Percentiles rank a stretch among this genome's conserved stretches.
These are phyloP conservation scores for Monosporascus sp. DNA, from an alignment of 2,329 filamentous ascomycete genomes.

Conservation along the genomic window DNA sequence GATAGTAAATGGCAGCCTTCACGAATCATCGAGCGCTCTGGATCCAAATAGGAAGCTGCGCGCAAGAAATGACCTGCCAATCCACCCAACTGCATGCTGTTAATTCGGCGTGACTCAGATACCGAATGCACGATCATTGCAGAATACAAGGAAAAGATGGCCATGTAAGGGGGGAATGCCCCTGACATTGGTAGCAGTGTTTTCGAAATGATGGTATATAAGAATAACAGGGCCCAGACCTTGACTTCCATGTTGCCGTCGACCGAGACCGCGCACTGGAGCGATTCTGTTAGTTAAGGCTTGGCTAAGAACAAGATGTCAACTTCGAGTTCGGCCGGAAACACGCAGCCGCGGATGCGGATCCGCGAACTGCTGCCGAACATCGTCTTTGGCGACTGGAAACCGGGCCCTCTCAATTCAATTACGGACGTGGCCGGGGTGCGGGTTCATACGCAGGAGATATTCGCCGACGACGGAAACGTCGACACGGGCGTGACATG, in stretches of 20 bases:
- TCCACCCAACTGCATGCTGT: neutral
- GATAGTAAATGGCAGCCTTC: too few species aligned
- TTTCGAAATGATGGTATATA: neutral
- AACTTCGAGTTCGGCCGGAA: conserved; percentile 1
- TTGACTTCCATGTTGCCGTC: too few species aligned
- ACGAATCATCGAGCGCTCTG: too few species aligned
- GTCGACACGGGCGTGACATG: conserved; percentile 47
- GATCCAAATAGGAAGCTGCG: too few species aligned
- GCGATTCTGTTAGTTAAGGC: too few species aligned
- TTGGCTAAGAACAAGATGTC: conserved; percentile 4
- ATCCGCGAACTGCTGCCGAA: conserved; percentile 40
- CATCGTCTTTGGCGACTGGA: conserved; percentile 38
- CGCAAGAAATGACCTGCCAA: too few species aligned
- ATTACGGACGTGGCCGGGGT: conserved; percentile 47
- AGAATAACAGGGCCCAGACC: neutral
- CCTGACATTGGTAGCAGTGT: neutral
- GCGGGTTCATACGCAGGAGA: conserved; percentile 40
- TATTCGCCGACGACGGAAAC: conserved; percentile 27
- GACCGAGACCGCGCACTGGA: too few species aligned
- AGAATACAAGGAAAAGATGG: neutral
- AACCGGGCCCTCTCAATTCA: conserved; percentile 41
- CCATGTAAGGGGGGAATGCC: neutral
- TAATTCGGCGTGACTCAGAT: neutral
- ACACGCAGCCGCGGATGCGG: conserved; percentile 22
- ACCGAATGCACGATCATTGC: neutral